phyloP scores from a whole-genome alignment of 371 early-diverging fungal species.

The Apophysomyces variabilis region DNA sequence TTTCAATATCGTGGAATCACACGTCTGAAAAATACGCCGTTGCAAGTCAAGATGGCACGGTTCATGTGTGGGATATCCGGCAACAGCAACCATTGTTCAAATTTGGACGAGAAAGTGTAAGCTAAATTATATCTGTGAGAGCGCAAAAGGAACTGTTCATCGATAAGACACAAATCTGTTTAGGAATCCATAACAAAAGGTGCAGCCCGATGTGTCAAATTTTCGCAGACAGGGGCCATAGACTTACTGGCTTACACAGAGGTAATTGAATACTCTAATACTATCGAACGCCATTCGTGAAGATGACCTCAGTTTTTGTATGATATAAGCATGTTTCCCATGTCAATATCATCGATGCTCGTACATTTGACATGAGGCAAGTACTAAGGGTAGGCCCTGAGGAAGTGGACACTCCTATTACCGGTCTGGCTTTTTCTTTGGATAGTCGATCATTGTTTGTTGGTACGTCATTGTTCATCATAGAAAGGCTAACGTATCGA shows the following conservation, averaged over 20 bases:
- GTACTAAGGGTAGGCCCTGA: constrained; percentile 59
- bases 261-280: constrained; percentile 33
- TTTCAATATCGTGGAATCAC: constrained; percentile 77
- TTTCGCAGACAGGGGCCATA: constrained; percentile 77
- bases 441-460: constrained; percentile 80
- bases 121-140: background rate
- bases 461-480: constrained; percentile 51
- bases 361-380: constrained; percentile 80
- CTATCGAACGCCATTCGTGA: no score
- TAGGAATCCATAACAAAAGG: constrained; percentile 73
- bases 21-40: constrained; percentile 76
- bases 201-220: constrained; percentile 85
- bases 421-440: constrained; percentile 80
- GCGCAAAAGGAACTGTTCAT: background rate
- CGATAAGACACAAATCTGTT: background rate
- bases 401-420: constrained; percentile 74
- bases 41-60: constrained; percentile 89
- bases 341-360: constrained; percentile 84
- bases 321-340: constrained; percentile 73
- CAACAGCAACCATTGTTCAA: constrained; percentile 43
- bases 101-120: constrained; percentile 51
- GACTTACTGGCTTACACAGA: constrained; percentile 86
- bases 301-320: background rate
- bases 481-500: background rate
- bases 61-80: constrained; percentile 73